These are phyloP conservation scores for Lachancea dasiensis DNA, from an alignment of 805 yeast genomes.

Conservation along the genomic window DNA sequence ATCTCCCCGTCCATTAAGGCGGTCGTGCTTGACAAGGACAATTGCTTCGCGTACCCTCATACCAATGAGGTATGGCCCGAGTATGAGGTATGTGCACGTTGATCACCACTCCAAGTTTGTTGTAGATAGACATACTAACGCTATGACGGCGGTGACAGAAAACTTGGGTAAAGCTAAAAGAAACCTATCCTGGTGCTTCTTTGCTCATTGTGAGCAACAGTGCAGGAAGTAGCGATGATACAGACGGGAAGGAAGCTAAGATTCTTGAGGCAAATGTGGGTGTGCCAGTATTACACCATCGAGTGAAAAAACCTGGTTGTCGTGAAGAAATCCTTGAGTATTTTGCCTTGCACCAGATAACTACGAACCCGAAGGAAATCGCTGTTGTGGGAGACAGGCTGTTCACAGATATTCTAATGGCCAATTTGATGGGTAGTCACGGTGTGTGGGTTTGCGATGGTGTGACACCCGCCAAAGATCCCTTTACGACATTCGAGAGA, in stretches of 20 bases:
- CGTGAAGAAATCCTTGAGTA: conserved; percentile 58
- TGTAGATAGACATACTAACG: no score
- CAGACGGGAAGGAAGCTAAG: conserved; percentile 50
- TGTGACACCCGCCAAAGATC: conserved; percentile 35
- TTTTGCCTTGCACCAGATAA: conserved; percentile 44
- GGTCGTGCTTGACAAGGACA: conserved; percentile 87
- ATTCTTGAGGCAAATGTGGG: conserved; percentile 59
- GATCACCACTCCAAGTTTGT: no score
- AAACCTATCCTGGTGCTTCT: conserved; percentile 54
- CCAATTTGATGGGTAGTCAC: conserved; percentile 84
- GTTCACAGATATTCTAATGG: conserved; percentile 89
- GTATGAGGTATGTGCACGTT: conserved; percentile 45
- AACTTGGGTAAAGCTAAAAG: conserved; percentile 50
- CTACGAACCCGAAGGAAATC: conserved; percentile 50
- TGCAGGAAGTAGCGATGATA: conserved; percentile 84
- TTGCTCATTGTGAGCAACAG: conserved; percentile 83
- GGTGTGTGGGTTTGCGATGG: conserved; percentile 84
- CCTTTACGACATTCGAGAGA: conserved; percentile 6
- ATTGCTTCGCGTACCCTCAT: conserved; percentile 85
- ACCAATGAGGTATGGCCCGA: conserved; percentile 75
- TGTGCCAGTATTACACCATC: conserved; percentile 61
- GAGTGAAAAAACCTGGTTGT: conserved; percentile 81
- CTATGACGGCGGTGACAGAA: no score
- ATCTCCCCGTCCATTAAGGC: conserved; percentile 51
- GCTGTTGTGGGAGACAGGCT: conserved; percentile 88